phyloP scores from a whole-genome alignment of 352 stramenopile species.

The Ophiocytium majus region DNA sequence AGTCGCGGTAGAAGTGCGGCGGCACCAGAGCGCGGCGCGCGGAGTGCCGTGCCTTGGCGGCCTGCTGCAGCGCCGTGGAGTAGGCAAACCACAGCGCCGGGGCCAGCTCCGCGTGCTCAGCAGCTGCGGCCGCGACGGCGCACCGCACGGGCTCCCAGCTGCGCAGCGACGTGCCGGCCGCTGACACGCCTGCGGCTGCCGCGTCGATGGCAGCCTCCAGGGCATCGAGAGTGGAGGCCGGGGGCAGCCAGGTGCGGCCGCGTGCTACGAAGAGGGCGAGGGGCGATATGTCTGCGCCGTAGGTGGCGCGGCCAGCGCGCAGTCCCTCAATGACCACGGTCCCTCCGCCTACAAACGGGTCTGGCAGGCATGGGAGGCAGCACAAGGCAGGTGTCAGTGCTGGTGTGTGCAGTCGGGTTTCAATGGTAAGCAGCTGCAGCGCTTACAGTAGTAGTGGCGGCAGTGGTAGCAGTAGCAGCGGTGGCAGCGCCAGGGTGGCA shows the following conservation, averaged over 20 bases:
- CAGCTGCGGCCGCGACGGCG: slow-evolving; percentile 4
- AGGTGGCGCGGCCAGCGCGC: slow-evolving; percentile 28
- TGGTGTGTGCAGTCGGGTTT: no score
- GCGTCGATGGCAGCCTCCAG: slow-evolving; percentile 27
- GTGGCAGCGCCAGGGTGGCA: no score
- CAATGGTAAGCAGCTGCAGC: no score
- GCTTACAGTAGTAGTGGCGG: no score
- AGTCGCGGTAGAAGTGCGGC: slow-evolving; percentile 14
- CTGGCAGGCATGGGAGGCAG: slow-evolving; percentile 12
- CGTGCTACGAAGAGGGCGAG: slow-evolving; percentile 41
- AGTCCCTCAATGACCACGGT: slow-evolving; percentile 46
- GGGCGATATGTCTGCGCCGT: slow-evolving; percentile 39
- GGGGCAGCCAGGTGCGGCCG: slow-evolving; percentile 36
- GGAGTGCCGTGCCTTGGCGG: slow-evolving; percentile 34
- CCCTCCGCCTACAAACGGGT: slow-evolving; percentile 46
- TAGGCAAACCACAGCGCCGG: slow-evolving; percentile 43
- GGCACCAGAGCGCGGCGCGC: neutral
- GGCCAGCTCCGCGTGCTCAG: slow-evolving; percentile 23
- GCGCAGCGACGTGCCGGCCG: neutral
- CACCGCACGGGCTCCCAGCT: neutral
- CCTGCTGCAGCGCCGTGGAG: slow-evolving; percentile 27
- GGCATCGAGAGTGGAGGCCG: slow-evolving; percentile 24
- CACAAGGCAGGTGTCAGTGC: no score
- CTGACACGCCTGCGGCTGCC: neutral
- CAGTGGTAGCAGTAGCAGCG: no score